A percentile compares a stretch with the other conserved stretches of the same genome.
These are phyloP conservation scores for Rhizopogon vesiculosus DNA, from an alignment of 768 basidiomycete genomes.

Conservation along the genomic window DNA sequence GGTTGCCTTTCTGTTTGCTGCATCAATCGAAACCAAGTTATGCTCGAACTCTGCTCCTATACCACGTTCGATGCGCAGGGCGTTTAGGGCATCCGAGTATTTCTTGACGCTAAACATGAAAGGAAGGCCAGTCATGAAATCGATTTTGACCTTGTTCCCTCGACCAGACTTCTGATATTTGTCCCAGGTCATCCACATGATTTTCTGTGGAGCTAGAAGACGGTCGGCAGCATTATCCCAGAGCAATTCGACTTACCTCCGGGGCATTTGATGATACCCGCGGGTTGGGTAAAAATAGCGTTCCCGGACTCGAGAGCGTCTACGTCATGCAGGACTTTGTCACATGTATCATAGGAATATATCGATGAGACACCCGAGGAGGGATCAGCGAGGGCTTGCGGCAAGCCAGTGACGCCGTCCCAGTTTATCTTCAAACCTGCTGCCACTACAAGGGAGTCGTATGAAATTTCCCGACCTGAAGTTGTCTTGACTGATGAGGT, in stretches of 20 bases:
- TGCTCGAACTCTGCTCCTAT: conserved; percentile 79
- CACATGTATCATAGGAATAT: conserved; percentile 86
- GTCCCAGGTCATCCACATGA: conserved; percentile 98
- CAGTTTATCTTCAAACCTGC: conserved; percentile 87
- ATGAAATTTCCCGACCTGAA: conserved; percentile 64
- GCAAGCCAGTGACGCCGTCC: conserved; percentile 66
- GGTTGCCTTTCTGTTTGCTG: conserved; percentile 67
- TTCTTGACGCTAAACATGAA: conserved; percentile 97
- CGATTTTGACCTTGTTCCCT: conserved; percentile 50
- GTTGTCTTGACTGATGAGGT: conserved; percentile 69
- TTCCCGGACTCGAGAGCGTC: conserved; percentile 70
- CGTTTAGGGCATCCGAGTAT: conserved; percentile 84
- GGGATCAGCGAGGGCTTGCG: conserved; percentile 72
- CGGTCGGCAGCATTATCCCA: conserved; percentile 1
- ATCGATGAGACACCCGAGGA: conserved; percentile 84
- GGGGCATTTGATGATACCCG: conserved; percentile 90
- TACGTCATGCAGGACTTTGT: conserved; percentile 85
- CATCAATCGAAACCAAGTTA: conserved; percentile 76
- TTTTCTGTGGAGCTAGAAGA: conserved; percentile 72
- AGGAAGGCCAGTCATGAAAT: conserved; percentile 90
- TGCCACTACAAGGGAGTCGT: conserved; percentile 87
- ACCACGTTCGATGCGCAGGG: conserved; percentile 71
- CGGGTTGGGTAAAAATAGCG: conserved; percentile 94
- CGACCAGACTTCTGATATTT: conserved; percentile 61
- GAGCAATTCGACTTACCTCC: conserved; percentile 48